Percentiles rank a stretch among this genome's conserved stretches.
Conservation (phyloP, 2,329 filamentous ascomycete species). For the Tolypocladium album region DNA sequence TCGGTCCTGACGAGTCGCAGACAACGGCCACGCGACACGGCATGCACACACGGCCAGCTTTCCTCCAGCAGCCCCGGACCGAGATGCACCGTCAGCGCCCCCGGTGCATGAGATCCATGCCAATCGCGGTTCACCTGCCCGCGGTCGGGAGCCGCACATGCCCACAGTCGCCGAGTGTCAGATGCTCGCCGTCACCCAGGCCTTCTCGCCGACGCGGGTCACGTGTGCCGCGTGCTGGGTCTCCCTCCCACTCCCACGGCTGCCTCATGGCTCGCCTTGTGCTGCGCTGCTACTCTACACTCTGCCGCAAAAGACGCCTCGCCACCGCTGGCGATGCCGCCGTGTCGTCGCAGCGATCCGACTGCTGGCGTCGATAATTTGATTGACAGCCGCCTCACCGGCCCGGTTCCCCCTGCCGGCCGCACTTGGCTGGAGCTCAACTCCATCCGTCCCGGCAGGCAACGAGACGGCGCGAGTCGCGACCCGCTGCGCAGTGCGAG, state of each 20-base stretch:
- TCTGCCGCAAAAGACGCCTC: neutral
- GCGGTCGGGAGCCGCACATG: neutral
- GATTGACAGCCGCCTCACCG: neutral
- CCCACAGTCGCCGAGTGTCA: neutral
- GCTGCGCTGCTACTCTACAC: neutral
- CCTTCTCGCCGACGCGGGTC: neutral
- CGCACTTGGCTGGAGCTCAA: neutral
- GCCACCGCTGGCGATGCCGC: neutral
- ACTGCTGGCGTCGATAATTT: neutral
- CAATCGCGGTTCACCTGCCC: neutral
- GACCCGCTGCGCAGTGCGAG: neutral
- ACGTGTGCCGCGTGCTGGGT: neutral
- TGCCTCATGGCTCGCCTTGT: neutral
- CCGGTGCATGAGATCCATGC: neutral
- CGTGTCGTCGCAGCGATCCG: neutral
- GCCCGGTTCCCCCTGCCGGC: neutral
- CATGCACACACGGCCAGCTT: neutral
- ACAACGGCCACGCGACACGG: neutral
- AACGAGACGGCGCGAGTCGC: neutral
- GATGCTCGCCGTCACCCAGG: neutral
- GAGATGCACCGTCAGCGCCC: neutral
- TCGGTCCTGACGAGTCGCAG: neutral
- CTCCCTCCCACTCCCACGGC: neutral
- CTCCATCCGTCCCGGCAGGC: neutral
- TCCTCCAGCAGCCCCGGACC: neutral